phyloP scores from a whole-genome alignment of 306 rosid species.

The Begonia loranthoides region DNA sequence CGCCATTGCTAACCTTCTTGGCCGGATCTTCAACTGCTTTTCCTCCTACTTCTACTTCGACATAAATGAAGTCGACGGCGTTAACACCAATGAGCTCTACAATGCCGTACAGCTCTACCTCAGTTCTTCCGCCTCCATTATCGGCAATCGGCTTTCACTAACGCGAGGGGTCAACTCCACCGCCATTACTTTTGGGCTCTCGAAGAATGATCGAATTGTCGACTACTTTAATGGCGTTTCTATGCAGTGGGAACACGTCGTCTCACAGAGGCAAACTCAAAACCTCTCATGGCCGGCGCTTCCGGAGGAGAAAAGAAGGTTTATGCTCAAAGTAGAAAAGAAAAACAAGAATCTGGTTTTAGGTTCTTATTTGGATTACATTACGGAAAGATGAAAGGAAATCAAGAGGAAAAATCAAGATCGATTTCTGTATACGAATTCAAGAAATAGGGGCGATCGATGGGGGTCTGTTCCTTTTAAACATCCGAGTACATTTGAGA shows the following conservation, averaged over 20 bases:
- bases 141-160: slow-evolving; percentile 52
- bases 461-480: slow-evolving; percentile 95
- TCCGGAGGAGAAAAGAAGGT: slow-evolving; percentile 77
- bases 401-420: slow-evolving; percentile 67
- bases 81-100: slow-evolving; percentile 94
- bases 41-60: slow-evolving; percentile 76
- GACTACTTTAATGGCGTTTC: slow-evolving; percentile 56
- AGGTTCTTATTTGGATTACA: slow-evolving; percentile 50
- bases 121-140: slow-evolving; percentile 49
- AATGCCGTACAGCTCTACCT: slow-evolving; percentile 88
- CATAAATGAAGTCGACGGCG: slow-evolving; percentile 83
- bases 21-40: slow-evolving; percentile 41
- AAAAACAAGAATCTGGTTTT: slow-evolving; percentile 38
- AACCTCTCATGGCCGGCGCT: slow-evolving; percentile 70
- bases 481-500: slow-evolving; percentile 80
- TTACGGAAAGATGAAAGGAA: slow-evolving; percentile 60
- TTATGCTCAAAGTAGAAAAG: slow-evolving; percentile 65
- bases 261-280: slow-evolving; percentile 57
- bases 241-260: slow-evolving; percentile 79
- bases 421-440: slow-evolving; percentile 59
- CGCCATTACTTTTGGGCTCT: slow-evolving; percentile 66
- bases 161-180: slow-evolving; percentile 68
- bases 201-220: slow-evolving; percentile 71
- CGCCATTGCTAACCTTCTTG: slow-evolving; percentile 36
- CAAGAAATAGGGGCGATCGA: slow-evolving; percentile 62